Base-by-base conservation (phyloP, 768 basidiomycete species). In the Cyathus striatus region DNA sequence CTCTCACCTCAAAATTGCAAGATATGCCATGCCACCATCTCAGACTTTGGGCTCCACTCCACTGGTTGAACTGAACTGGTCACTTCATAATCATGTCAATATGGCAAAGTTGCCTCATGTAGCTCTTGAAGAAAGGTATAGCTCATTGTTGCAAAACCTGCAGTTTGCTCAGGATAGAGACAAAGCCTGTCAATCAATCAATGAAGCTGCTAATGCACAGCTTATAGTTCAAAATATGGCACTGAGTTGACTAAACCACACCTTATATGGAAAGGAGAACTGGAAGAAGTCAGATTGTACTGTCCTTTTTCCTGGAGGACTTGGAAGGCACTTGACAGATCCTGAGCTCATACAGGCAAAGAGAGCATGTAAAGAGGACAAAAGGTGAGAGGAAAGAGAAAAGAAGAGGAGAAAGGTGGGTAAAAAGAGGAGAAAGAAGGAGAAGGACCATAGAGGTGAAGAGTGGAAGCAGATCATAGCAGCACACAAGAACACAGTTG, bases 151-250 rank as follows among this genome's bases (percentile, higher is more conserved):
- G n/a, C n/a, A n/a, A n/a, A n/a, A n/a, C n/a, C n/a, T n/a, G n/a
- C n/a, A n/a, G n/a, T n/a, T n/a, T n/a, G n/a, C n/a, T n/a, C n/a
- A n/a, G n/a, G n/a, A n/a, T n/a, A n/a, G n/a, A n/a, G n/a, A n/a
- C n/a, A n/a, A n/a, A n/a, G n/a, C n/a, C n/a, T n/a, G n/a, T n/a
- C 18, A 57, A 10, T 37, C 32, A 6, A 54, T 57, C 35, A 51
- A 38, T 10, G 45, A 54, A 25, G 47, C 47, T n/a, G 21, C 40
- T 6, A 49, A 49, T 34, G 51, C 50, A 22, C 49, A 51, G 36
- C 38, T 58, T 3, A 39, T 54, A 5, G 20, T 56, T 6, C 54
- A 56, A 35, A 51, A 58, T 39, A 38, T 58, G 30, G 43, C 23
- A 17, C 49, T 53, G 33, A 33, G 24, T 16, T 48, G 40, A 37